A percentile compares a stretch with the other conserved stretches of the same genome.
Evolutionary conservation across 2,329 filamentous ascomycete species (phyloP).

Genomic region (Taxawa tesnikishii): DNA sequence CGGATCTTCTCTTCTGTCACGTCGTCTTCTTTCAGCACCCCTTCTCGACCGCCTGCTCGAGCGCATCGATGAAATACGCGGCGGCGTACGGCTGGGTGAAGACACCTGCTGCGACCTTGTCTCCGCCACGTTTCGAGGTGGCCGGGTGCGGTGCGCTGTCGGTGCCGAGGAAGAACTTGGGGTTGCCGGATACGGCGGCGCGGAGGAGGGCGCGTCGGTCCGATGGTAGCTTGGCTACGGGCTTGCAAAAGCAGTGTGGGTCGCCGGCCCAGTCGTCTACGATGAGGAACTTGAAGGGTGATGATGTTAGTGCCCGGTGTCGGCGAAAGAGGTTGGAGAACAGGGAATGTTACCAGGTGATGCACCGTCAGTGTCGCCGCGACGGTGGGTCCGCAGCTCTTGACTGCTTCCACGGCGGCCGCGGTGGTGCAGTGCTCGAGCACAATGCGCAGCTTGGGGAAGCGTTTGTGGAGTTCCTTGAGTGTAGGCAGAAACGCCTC

Average conservation of each 20-base stretch:
- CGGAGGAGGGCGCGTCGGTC: constrained; percentile 62
- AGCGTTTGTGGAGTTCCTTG: constrained; percentile 56
- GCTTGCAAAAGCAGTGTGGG: constrained; percentile 71
- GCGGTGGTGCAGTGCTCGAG: constrained; percentile 83
- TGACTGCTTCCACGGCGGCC: constrained; percentile 67
- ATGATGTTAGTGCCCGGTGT: no score
- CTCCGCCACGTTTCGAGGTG: constrained; percentile 47
- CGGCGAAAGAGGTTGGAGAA: no score
- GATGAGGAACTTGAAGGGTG: no score
- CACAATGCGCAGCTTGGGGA: constrained; percentile 55
- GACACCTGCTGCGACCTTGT: constrained; percentile 55
- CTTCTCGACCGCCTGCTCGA: constrained; percentile 49
- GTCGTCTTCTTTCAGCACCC: constrained; percentile 40
- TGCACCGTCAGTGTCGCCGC: constrained; percentile 76
- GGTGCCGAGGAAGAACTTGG: constrained; percentile 64
- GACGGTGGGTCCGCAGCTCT: constrained; percentile 64
- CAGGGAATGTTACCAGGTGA: no score
- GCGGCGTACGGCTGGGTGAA: constrained; percentile 66
- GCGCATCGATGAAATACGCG: constrained; percentile 51
- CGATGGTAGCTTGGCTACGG: constrained; percentile 50
- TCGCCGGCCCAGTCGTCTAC: constrained; percentile 59
- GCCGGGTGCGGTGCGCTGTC: constrained; percentile 60
- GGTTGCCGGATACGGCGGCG: constrained; percentile 45
- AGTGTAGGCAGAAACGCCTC: constrained; percentile 72
- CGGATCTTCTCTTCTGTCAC: constrained; percentile 42